A percentile compares a stretch with the other conserved stretches of the same genome.
These are phyloP conservation scores for Sonneratia alba DNA, from an alignment of 345 rosid species.

Conservation along the genomic window DNA sequence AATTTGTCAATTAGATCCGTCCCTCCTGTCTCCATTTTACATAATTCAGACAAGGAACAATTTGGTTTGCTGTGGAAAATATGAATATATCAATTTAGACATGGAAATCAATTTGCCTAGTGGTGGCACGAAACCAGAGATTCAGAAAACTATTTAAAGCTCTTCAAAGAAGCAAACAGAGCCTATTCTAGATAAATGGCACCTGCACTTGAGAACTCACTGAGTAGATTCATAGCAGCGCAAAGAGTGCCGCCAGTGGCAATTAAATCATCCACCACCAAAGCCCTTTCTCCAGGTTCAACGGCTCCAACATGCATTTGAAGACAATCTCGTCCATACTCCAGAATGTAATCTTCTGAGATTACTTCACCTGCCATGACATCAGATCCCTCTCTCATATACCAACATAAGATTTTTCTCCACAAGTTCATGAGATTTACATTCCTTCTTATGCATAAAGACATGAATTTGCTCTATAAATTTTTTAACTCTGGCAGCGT, in stretches of 20 bases:
- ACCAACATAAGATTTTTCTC: not conserved
- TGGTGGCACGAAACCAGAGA: not conserved
- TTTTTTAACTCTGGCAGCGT: not conserved
- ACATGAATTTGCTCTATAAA: not conserved
- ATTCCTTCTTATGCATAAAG: not conserved
- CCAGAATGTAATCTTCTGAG: conserved; percentile 73
- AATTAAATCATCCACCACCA: conserved; percentile 83
- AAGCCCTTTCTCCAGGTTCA: conserved; percentile 57
- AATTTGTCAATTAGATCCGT: not conserved
- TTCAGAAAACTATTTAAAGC: not conserved
- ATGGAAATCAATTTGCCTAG: not conserved
- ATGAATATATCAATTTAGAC: too few relatives aligned
- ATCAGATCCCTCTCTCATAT: not conserved
- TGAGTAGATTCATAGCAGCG: conserved; percentile 87
- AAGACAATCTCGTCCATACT: conserved; percentile 82
- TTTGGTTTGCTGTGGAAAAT: not conserved
- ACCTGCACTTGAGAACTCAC: conserved; percentile 25
- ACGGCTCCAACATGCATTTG: conserved; percentile 95
- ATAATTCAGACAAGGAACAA: not conserved
- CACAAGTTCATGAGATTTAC: too few relatives aligned
- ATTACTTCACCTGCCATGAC: conserved; percentile 59
- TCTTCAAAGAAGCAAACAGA: not conserved
- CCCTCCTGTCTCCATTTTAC: not conserved
- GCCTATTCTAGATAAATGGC: not conserved
- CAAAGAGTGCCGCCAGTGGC: conserved; percentile 97